Evolutionary conservation across 192 early-diverging fungal species (phyloP).

Genomic region (Backusella liffmaniae): DNA sequence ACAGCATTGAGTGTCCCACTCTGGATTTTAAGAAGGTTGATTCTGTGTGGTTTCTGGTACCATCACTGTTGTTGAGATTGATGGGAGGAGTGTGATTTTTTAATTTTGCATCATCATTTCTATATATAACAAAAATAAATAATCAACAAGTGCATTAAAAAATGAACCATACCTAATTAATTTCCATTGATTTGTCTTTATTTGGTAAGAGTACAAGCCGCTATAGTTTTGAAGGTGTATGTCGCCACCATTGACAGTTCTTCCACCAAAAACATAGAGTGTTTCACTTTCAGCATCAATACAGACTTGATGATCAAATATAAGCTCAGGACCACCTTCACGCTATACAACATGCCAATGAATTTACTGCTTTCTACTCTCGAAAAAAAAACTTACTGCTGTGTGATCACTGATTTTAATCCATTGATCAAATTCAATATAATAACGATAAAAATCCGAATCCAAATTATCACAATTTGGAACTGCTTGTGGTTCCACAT

Average conservation of each 20-base stretch:
- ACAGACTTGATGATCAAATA: slow-evolving; percentile 95
- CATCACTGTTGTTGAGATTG: neutral
- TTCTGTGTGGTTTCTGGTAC: neutral
- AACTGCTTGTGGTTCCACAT: slow-evolving; percentile 72
- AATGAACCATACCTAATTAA: slow-evolving; percentile 68
- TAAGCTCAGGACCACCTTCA: slow-evolving; percentile 82
- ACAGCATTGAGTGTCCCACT: slow-evolving; percentile 89
- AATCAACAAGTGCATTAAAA: slow-evolving; percentile 17
- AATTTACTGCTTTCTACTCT: neutral
- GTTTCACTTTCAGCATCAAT: slow-evolving; percentile 67
- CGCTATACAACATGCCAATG: slow-evolving; percentile 43
- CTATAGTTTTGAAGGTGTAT: slow-evolving; percentile 71
- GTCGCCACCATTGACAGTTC: slow-evolving; percentile 64
- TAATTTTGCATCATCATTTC: slow-evolving; percentile 3
- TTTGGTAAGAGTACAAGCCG: slow-evolving; percentile 84
- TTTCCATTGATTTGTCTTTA: slow-evolving; percentile 68
- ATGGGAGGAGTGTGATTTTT: neutral
- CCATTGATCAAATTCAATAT: slow-evolving; percentile 69
- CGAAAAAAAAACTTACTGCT: slow-evolving; percentile 42
- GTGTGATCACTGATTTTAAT: slow-evolving; percentile 75
- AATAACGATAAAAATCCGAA: slow-evolving; percentile 89
- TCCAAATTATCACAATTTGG: slow-evolving; percentile 62
- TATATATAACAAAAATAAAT: neutral
- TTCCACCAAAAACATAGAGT: slow-evolving; percentile 92
- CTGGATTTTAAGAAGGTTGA: slow-evolving; percentile 68